Evolutionary conservation across 768 basidiomycete species (phyloP), one percentile per base, ranked within the genome.

Genomic region (Gautieria morchelliformis): DNA sequence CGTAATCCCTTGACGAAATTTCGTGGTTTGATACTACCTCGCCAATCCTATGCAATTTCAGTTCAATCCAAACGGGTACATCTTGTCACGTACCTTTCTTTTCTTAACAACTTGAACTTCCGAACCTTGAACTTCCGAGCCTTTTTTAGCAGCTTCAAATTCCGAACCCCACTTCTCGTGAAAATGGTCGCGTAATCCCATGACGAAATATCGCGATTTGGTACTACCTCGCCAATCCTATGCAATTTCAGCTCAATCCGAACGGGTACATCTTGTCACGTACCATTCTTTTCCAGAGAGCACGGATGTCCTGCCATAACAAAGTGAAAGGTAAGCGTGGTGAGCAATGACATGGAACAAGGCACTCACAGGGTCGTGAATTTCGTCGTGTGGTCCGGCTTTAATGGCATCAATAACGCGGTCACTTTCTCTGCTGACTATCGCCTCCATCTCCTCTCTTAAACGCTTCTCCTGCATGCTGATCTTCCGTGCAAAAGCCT

Each of bases 371-470:
- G 65, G 64, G 61, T 81, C 74, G 1, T 64, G 61, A n/a, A 79
- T 75, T 39, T 69, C 66, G 41, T 77, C 75, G 53, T 79, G 77
- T 7, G 76, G 70, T 0, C 78, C 78, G 4, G 74, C 68, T 0
- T 68, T 60, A 0, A 79, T 60, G 1, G 70, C 69, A 10, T 62
- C 65, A 45, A 79, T 74, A 22, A 79, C 70, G 42, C 72, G 69
- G 27, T 75, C 68, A 14, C 67, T 48, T 63, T 68, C 65, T 69
- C 71, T 64, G 30, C 65, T 66, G 4, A 72, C 63, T 5, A 67
- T 60, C 12, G 62, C 56, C 5, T 61, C 41, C 27, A 71, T 56
- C 52, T 71, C 69, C n/a, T 71, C 66, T 47, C 61, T 52, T 17
- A 72, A 60, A 58, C 74, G 75, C 53, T 72, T 71, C 53, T 69